Percentiles rank a stretch among this genome's conserved stretches.
Evolutionary conservation across 2,329 filamentous ascomycete genomes (phyloP).

Genomic region (Sporothrix sp.): DNA sequence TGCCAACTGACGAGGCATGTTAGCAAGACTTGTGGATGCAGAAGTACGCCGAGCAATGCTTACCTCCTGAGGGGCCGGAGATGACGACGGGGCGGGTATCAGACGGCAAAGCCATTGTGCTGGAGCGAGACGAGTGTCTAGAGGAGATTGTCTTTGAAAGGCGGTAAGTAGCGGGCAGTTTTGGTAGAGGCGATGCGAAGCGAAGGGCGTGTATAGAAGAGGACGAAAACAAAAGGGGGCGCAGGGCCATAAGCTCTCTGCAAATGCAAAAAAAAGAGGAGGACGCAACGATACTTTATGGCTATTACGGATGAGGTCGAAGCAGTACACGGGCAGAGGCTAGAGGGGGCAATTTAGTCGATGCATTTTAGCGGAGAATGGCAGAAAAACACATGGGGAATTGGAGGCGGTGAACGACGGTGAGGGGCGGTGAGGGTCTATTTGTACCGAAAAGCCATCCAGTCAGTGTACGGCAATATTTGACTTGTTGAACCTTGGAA

Average conservation of each 20-base stretch:
- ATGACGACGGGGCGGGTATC: constrained; percentile 62
- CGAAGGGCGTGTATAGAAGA: neutral
- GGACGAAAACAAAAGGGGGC: neutral
- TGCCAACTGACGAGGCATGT: constrained; percentile 44
- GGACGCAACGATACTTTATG: neutral
- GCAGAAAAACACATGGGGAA: constrained; percentile 2
- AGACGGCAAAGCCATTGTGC: constrained; percentile 25
- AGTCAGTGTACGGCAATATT: neutral
- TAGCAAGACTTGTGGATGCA: neutral
- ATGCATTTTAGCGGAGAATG: neutral
- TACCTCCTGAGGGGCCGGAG: constrained; percentile 60
- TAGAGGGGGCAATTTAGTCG: neutral
- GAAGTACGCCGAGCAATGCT: neutral
- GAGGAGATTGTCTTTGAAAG: neutral
- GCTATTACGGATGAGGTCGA: no score
- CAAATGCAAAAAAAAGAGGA: neutral
- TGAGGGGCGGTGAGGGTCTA: no score
- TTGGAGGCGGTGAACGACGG: constrained; percentile 2
- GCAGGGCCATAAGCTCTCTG: neutral
- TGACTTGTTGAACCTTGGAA: neutral
- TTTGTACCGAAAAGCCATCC: no score
- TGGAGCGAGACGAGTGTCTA: neutral
- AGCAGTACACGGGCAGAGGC: neutral
- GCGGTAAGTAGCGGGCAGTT: neutral
- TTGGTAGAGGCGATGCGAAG: neutral